Base-by-base conservation (phyloP, 1,284 basidiomycete species). In the Coniferiporia sulphurascens region DNA sequence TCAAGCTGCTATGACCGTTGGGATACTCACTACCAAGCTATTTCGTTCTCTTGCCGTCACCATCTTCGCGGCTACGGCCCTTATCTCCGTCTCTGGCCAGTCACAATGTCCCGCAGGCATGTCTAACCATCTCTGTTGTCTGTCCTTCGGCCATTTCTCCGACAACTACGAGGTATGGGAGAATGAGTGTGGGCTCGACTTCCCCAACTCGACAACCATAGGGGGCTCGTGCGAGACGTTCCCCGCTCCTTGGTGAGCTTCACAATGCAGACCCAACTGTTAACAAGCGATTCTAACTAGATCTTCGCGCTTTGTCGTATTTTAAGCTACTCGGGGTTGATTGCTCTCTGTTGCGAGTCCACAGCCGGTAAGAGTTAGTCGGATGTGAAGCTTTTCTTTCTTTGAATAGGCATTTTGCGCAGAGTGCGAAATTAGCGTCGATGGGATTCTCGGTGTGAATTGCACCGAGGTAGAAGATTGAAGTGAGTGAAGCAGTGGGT, bases 131-230 rank as follows among this genome's bases (percentile, higher is more conserved):
- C 36, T 51, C 49, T 51, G 49, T 27, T 51, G 49, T 15, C 21
- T 27, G n/a, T 51, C 49, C 22, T 51, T 51, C 49, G 49, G 49
- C 17, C 49, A 51, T 32, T 51, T 51, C n/a, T 51, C 49, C 32
- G 49, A 51, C 12, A 51, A 51, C 27, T 51, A 27, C 27, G 32
- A 32, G 7, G 49, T 51, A 12, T 51, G 49, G 49, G 21, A 51
- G 22, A 36, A 36, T 27, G 34, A 27, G n/a, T 51, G 49, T 10
- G 49, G 49, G 3, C 49, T 51, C 12, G 49, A 51, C 36, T 51
- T 51, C 49, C 22, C 49, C 9, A 51, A 51, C 13, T 51, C 49
- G 32, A 51, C 49, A n/a, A 51, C 49, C 3, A 27, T 51, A 9
- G 49, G 49, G 21, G 34, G 49, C 49, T 32, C 34, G 9, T 51